Conservation (phyloP, 1,139 yeast genomes). For the Pichia sp. region DNA sequence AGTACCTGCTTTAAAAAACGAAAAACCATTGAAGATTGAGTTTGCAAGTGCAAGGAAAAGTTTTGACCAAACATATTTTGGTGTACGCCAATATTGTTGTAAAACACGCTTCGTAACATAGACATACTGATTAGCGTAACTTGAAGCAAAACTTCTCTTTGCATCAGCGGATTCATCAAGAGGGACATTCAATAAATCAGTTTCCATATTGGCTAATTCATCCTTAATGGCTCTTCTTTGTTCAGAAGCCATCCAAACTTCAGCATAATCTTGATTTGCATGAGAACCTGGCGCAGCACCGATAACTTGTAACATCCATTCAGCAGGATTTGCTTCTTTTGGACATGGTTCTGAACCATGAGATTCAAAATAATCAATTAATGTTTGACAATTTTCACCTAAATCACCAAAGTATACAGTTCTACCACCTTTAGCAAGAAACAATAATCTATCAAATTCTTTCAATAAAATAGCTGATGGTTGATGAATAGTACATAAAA, state of each 20-base stretch:
- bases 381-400: slow-evolving; percentile 45
- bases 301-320: slow-evolving; percentile 56
- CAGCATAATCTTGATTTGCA: slow-evolving; percentile 41
- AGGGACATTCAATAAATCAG: slow-evolving; percentile 18
- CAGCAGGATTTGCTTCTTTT: slow-evolving; percentile 57
- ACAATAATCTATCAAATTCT: slow-evolving; percentile 45
- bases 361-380: slow-evolving; percentile 52
- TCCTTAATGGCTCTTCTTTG: slow-evolving; percentile 27
- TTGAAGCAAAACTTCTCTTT: slow-evolving; percentile 45
- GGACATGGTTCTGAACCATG: slow-evolving; percentile 38
- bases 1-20: slow-evolving; percentile 62
- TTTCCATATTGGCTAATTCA: slow-evolving; percentile 28
- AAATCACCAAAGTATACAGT: slow-evolving; percentile 67
- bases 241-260: slow-evolving; percentile 39
- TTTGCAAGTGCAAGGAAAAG: slow-evolving; percentile 45
- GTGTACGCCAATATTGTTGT: slow-evolving; percentile 72
- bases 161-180: slow-evolving; percentile 29
- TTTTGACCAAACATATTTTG: slow-evolving; percentile 63
- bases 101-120: slow-evolving; percentile 51
- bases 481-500: slow-evolving; percentile 53
- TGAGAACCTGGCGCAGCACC: slow-evolving; percentile 60
- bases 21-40: slow-evolving; percentile 64
- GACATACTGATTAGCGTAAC: slow-evolving; percentile 41
- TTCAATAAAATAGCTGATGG: slow-evolving; percentile 54
- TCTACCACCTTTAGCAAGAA: slow-evolving; percentile 51